Evolutionary conservation across 805 yeast genomes (phyloP).

Genomic region (Candida boleticola): DNA sequence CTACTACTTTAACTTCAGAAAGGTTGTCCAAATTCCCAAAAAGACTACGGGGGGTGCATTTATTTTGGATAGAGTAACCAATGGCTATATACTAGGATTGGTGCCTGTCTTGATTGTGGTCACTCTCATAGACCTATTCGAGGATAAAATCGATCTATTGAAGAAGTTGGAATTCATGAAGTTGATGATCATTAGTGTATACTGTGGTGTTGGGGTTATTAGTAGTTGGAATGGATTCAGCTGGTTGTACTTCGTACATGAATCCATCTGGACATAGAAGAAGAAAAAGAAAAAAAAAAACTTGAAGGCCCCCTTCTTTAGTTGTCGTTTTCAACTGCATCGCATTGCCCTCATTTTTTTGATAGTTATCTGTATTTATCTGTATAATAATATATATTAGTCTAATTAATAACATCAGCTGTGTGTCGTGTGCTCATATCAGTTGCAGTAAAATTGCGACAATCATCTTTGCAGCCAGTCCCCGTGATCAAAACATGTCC

Average conservation of each 20-base stretch:
- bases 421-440: no score
- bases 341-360: no score
- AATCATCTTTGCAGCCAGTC: no score
- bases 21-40: constrained; percentile 60
- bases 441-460: no score
- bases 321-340: no score
- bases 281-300: not conserved
- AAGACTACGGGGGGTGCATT: constrained; percentile 19
- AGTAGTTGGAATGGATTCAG: constrained; percentile 85
- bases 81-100: constrained; percentile 65
- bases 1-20: constrained; percentile 68
- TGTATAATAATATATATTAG: no score
- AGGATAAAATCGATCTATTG: constrained; percentile 50
- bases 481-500: no score
- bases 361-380: no score
- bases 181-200: constrained; percentile 79
- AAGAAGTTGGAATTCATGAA: constrained; percentile 69
- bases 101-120: constrained; percentile 55
- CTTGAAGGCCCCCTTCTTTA: no score
- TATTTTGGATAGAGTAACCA: constrained; percentile 66
- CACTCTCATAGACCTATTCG: constrained; percentile 51
- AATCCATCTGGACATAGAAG: constrained; percentile 53
- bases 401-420: no score
- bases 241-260: constrained; percentile 86
- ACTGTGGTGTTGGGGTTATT: constrained; percentile 82